Conservation (phyloP, 441 rosid genomes). For the Croton setiger region DNA sequence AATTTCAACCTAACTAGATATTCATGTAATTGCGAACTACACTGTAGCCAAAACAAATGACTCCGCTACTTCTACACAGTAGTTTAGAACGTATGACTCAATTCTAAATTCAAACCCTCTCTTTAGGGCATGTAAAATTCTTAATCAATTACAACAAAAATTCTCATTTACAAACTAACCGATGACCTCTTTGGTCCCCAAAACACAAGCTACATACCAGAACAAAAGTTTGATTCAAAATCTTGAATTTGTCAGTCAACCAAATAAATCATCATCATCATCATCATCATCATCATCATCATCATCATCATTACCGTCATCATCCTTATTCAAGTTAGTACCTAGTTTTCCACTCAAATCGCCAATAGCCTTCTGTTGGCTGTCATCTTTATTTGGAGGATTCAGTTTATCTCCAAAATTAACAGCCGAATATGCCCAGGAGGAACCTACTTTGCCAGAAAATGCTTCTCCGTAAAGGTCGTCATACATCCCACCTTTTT, state of each 20-base stretch:
- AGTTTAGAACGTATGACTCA: neutral
- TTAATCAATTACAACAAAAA: constrained; percentile 34
- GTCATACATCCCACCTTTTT: constrained; percentile 64
- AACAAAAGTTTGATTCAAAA: neutral
- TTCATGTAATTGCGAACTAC: too few relatives aligned
- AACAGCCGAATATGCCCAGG: constrained; percentile 64
- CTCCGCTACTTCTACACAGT: too few relatives aligned
- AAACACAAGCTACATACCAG: neutral
- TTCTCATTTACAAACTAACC: constrained; percentile 27
- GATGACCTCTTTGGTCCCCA: constrained; percentile 13
- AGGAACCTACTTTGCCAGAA: constrained; percentile 66
- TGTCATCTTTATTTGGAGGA: constrained; percentile 37
- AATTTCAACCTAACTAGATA: too few relatives aligned
- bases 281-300: constrained; percentile 32
- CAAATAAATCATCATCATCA: constrained; percentile 79
- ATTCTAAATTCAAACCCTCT: constrained; percentile 12
- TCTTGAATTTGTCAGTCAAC: constrained; percentile 52
- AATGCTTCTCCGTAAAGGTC: constrained; percentile 77
- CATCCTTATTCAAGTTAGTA: constrained; percentile 19
- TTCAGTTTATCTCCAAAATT: constrained; percentile 23
- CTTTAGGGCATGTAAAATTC: constrained; percentile 14
- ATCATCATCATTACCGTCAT: constrained; percentile 60
- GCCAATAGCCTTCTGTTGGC: constrained; percentile 23
- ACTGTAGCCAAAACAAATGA: too few relatives aligned
- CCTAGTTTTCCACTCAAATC: constrained; percentile 28